Percentiles rank a stretch among this genome's conserved stretches.
Evolutionary conservation across 2,329 filamentous ascomycete species (phyloP).

Genomic region (Fusarium sp.): DNA sequence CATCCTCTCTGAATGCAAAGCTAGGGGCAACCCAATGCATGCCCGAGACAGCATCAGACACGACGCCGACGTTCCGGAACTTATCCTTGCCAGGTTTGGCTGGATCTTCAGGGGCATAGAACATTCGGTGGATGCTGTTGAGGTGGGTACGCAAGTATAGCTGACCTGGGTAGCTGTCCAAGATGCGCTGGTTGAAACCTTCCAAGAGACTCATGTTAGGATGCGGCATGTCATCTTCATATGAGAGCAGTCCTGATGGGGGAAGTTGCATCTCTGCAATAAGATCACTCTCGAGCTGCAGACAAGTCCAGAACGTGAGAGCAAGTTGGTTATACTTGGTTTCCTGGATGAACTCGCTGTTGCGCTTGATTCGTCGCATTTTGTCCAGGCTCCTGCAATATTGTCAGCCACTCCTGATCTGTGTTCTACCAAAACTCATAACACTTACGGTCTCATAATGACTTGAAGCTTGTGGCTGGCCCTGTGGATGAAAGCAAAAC

Average conservation of each 20-base stretch:
- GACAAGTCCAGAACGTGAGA: conserved; percentile 90
- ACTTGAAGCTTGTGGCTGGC: conserved; percentile 71
- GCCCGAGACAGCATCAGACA: conserved; percentile 54
- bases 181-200: conserved; percentile 57
- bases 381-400: conserved; percentile 58
- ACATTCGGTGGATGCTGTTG: conserved; percentile 68
- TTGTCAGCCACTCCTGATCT: background rate
- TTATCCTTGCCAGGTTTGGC: conserved; percentile 48
- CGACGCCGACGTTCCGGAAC: conserved; percentile 58
- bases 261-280: conserved; percentile 81
- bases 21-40: conserved; percentile 59
- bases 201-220: conserved; percentile 63
- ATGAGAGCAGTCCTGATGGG: conserved; percentile 68
- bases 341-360: conserved; percentile 52
- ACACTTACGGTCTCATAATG: conserved; percentile 76
- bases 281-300: conserved; percentile 94
- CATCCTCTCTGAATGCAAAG: conserved; percentile 70
- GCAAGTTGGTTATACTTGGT: conserved; percentile 68
- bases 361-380: conserved; percentile 53
- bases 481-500: conserved; percentile 70
- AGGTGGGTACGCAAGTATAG: conserved; percentile 71
- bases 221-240: conserved; percentile 72
- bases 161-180: conserved; percentile 70
- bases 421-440: background rate
- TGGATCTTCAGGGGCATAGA: conserved; percentile 59